Evolutionary conservation across 352 stramenopile species (phyloP), one percentile per base, ranked within the genome.

Genomic region (Globisporangium solare): DNA sequence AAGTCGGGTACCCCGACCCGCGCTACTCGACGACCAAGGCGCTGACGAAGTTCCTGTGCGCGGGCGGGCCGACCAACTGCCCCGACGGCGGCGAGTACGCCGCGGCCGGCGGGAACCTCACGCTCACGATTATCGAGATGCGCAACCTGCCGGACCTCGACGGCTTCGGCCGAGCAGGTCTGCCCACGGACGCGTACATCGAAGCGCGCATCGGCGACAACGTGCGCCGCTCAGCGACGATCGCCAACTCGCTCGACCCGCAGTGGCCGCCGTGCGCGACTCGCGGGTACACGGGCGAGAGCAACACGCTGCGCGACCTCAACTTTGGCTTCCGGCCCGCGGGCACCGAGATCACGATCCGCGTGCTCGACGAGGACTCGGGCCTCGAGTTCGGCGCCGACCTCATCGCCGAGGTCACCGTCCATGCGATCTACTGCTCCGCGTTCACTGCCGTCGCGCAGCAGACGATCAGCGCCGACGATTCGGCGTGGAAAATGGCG

Each of bases 381-480:
- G 89, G 89, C 12, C 68, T 97, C 2, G 88, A 96, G 60, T 96
- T 96, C 47, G 81, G 61, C 10, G 84, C 97, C 54, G 87, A 97
- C 60, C 61, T 95, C 11, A 81, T 95, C 45, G 78, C 72, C 2
- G 63, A 80, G 46, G 67, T 91, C 37, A 88, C 67, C 2, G 54
- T 92, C 13, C 76, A 92, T 46, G 70, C 83, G 15, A 92, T 94
- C 47, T 92, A 91, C 58, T 95, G 86, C 64, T 94, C 86, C 4
- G 67, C 66, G 0, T 92, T 90, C 51, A 76, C 76, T 1, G 82
- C 78, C 0, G 35, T 66, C 21, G 71, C 58, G 40, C 82, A 92
- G 45, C 64, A 58, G 7, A 52, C 84, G 1, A 58, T 66, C 5
- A 79, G 66, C 53, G 72, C 71, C 17, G 73, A 90, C 13, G 71